Evolutionary conservation across 257 asterid species (phyloP), one percentile per base, ranked within the genome.

Genomic region (Eucommia ulmoides): DNA sequence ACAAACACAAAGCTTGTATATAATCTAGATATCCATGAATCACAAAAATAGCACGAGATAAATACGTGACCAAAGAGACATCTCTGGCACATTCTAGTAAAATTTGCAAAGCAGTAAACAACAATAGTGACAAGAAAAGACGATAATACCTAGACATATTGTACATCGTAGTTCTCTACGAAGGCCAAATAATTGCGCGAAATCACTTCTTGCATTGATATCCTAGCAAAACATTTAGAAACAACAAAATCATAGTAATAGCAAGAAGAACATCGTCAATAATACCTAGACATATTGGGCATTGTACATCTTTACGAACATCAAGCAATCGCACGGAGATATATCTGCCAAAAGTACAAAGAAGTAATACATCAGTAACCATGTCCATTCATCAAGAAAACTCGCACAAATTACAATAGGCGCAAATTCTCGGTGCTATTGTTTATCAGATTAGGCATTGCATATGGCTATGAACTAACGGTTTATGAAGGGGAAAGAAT

Each of bases 271-370:
- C n/a, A n/a, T n/a, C n/a, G n/a, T n/a, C n/a, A n/a, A n/a, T n/a
- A n/a, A n/a, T 73, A 73, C 79, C 79, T 73, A 73, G 66, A 66
- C 75, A 73, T 51, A 68, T 73, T 54, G 73, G 75, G 24, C 79
- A 73, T 41, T 69, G 76, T 49, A 73, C 73, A 65, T 65, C 60
- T 56, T 56, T 60, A 48, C 74, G 76, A 42, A 69, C 44, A 14
- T 61, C 74, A 25, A 71, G 55, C 42, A 71, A 69, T 19, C 55
- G 48, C 23, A 69, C 66, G 23, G 62, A 20, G 8, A 73, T 25
- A 47, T 58, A 33, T 55, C 80, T 73, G 75, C 65, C 54, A 55
- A 54, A 35, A 22, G 25, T 24, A 21, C 26, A 45, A 35, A 23
- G 10, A 1, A n/a, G 48, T 26, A 51, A 18, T 50, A 19, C n/a